Evolutionary conservation across 139 green algal genomes (phyloP), one percentile per base, ranked within the genome.

Genomic region (Astrephomene gubernaculifera): DNA sequence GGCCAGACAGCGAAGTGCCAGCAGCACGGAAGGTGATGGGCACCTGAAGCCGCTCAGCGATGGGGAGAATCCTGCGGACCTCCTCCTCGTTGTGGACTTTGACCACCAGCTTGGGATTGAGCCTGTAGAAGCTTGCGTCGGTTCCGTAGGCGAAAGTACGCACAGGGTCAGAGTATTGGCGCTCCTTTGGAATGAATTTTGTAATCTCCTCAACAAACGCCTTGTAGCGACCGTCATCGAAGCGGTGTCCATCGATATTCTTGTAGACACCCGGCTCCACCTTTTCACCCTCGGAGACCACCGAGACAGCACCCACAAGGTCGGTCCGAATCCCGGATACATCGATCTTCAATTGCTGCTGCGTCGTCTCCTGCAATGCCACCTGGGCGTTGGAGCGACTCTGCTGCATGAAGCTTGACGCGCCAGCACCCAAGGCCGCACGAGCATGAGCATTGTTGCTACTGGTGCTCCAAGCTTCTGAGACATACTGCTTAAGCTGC

Each of bases 1-100:
- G 95, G 14, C 96, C 97, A 2, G 94, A 98, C 22, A 99, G 91
- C 0, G 95, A 98, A 8, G 97, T 99, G 53, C 97, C 97, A 0
- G 97, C 97, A 4, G 97, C 96, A 29, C 96, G 90, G 92, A 99
- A 99, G 43, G 97, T 99, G 31, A 99, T 93, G 0, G 97, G 97
- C 64, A 99, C 97, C n/a, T 86, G 83, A 29, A 96, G 94, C 87
- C 93, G 93, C 78, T 91, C 87, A 1, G 97, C 97, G 43, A 98
- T 96, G 41, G 96, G 96, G 82, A 99, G 79, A 54, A 99, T 95
- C 25, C 85, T 86, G n/a, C 76, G 73, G 12, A 99, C 84, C 90
- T 99, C 97, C 38, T 94, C 95, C 91, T 99, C 96, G 73, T 82
- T 96, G 90, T 96, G 91, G 3, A 98, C 90, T 91, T 97, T 93